Evolutionary conservation across 768 basidiomycete species (phyloP).

Genomic region (Leccinellum rugosiceps): DNA sequence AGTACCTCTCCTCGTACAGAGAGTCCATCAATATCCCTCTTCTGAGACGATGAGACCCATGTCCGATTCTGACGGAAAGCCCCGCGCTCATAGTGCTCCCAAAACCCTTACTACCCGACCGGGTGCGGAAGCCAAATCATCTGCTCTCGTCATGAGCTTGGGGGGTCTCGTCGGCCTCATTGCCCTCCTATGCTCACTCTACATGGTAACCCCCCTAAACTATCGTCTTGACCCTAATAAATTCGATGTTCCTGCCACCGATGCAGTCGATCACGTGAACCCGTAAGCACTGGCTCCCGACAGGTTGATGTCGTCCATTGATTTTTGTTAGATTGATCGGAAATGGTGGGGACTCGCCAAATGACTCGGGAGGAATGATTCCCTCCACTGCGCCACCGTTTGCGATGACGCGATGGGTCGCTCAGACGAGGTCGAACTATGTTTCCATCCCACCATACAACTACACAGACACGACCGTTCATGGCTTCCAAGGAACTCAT

Average conservation of each 20-base stretch:
- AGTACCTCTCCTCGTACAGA: no score
- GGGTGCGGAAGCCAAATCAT: background rate
- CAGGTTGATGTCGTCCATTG: background rate
- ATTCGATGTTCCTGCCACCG: constrained; percentile 31
- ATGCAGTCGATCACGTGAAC: constrained; percentile 44
- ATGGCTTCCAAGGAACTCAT: constrained; percentile 77
- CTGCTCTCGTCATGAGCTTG: background rate
- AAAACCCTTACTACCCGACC: background rate
- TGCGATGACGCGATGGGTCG: constrained; percentile 84
- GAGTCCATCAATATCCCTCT: no score
- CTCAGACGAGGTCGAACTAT: constrained; percentile 74
- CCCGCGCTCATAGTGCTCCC: background rate
- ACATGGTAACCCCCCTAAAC: constrained; percentile 11
- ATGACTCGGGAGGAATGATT: constrained; percentile 75
- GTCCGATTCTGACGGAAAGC: background rate
- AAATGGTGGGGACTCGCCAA: constrained; percentile 67
- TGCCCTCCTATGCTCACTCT: constrained; percentile 11
- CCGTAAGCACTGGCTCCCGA: constrained; percentile 33
- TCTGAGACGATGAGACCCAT: background rate
- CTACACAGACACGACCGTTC: constrained; percentile 53
- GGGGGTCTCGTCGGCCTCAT: constrained; percentile 14
- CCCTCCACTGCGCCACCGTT: constrained; percentile 77
- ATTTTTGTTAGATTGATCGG: constrained; percentile 52
- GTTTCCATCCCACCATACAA: constrained; percentile 73
- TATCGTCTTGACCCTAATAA: constrained; percentile 11